phyloP scores from a whole-genome alignment of 805 yeast genomes.

The Isabelozyma heimii region DNA sequence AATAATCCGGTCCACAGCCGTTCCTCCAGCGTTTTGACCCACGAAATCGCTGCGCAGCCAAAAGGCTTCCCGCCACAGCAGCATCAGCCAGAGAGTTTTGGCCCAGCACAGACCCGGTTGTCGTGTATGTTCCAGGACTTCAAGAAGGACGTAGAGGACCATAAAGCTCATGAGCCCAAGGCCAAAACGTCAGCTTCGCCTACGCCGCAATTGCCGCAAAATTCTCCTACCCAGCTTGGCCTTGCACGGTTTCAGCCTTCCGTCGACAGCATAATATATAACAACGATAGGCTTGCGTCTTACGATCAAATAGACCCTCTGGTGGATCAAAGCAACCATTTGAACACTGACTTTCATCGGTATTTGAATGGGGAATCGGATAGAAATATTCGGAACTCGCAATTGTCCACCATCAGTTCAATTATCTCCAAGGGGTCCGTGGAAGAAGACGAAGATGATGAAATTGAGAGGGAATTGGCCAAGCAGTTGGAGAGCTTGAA shows the following conservation, averaged over 20 bases:
- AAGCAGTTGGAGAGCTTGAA: slow-evolving; percentile 37
- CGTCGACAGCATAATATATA: background rate
- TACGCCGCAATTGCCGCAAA: slow-evolving; percentile 4
- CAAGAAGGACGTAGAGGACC: slow-evolving; percentile 23
- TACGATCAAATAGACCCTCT: slow-evolving; percentile 12
- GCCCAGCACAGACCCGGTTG: slow-evolving; percentile 20
- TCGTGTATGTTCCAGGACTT: slow-evolving; percentile 25
- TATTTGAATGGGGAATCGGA: slow-evolving; percentile 14
- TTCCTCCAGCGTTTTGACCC: background rate
- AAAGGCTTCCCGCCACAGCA: background rate
- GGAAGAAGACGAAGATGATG: slow-evolving; percentile 26
- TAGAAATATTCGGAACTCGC: slow-evolving; percentile 22
- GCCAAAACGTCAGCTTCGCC: slow-evolving; percentile 1
- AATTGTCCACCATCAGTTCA: slow-evolving; percentile 41
- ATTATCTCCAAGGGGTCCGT: slow-evolving; percentile 35
- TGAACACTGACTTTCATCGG: slow-evolving; percentile 24
- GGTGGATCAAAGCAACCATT: slow-evolving; percentile 4
- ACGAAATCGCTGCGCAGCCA: background rate
- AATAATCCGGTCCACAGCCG: background rate
- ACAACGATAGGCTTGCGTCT: background rate
- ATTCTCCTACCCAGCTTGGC: slow-evolving; percentile 13
- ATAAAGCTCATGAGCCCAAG: slow-evolving; percentile 15
- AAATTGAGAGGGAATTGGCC: slow-evolving; percentile 35
- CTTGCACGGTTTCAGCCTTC: slow-evolving; percentile 8
- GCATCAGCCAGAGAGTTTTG: no score